phyloP scores from a whole-genome alignment of 2,329 filamentous ascomycete species.

The Ophiocordyceps unilateralis region DNA sequence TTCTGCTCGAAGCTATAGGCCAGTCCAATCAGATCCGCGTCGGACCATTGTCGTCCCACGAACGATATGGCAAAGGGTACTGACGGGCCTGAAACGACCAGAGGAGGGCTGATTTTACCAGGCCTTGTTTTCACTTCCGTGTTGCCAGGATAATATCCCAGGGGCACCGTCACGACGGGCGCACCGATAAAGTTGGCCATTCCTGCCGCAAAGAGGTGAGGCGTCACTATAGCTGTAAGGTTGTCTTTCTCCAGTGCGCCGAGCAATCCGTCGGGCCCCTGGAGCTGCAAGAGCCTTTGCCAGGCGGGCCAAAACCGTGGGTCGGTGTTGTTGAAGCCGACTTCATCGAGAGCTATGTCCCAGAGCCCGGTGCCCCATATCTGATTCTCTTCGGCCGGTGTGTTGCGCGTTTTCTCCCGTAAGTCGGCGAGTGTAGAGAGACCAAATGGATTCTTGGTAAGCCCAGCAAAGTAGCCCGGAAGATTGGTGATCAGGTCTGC shows the following conservation, averaged over 20 bases:
- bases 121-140: no score
- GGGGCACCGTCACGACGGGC: conserved; percentile 40
- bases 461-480: no score
- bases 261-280: conserved; percentile 40
- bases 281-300: conserved; percentile 33
- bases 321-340: no score
- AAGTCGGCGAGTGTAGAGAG: no score
- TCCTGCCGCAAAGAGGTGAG: conserved; percentile 20
- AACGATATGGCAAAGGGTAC: conserved; percentile 39
- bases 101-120: no score
- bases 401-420: no score
- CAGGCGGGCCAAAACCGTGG: no score
- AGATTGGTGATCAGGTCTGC: no score
- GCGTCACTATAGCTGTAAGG: conserved; percentile 43
- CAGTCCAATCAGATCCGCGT: conserved; percentile 37
- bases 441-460: no score
- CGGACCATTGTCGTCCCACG: conserved; percentile 38
- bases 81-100: conserved; percentile 4
- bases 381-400: no score
- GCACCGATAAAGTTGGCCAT: conserved; percentile 8
- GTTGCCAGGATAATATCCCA: conserved; percentile 12
- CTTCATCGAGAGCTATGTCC: no score
- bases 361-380: no score
- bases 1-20: conserved; percentile 52
- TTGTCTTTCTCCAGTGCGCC: conserved; percentile 36